These are phyloP conservation scores for Pseudohalonectria lignicola DNA, from an alignment of 2,329 filamentous ascomycete genomes.

Conservation along the genomic window DNA sequence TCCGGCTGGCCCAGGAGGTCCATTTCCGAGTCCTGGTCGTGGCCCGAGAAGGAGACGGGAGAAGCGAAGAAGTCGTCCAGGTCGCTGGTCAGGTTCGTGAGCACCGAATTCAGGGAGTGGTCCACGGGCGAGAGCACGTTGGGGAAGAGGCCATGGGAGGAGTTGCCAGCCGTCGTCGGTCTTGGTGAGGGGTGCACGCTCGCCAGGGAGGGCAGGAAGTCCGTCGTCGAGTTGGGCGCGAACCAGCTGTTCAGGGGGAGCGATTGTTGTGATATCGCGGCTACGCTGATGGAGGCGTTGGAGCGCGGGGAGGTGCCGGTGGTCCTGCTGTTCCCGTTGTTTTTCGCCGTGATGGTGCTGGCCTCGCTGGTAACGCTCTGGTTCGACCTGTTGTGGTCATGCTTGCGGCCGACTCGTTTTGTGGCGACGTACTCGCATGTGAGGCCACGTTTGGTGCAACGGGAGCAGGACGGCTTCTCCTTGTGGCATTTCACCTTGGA, in stretches of 20 bases:
- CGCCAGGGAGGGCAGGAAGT: not conserved
- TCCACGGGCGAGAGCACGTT: not conserved
- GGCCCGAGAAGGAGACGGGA: not conserved
- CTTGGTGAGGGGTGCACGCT: not conserved
- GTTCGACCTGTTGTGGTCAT: not conserved
- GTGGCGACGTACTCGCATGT: constrained; percentile 19
- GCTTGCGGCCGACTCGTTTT: constrained; percentile 5
- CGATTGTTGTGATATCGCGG: not conserved
- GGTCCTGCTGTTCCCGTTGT: not conserved
- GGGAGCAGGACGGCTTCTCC: constrained; percentile 21
- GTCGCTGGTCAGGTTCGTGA: not conserved
- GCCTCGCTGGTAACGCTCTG: constrained; percentile 1
- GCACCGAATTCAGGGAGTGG: not conserved
- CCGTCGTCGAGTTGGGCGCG: not conserved
- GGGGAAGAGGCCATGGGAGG: not conserved
- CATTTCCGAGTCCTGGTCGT: not conserved
- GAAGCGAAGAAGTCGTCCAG: not conserved
- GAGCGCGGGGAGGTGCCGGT: not conserved
- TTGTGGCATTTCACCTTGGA: constrained; percentile 23
- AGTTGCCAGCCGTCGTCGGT: not conserved
- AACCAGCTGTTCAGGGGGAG: not conserved
- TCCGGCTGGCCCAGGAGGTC: constrained; percentile 1
- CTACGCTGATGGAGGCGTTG: not conserved
- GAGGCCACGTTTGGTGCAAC: constrained; percentile 17
- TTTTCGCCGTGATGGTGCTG: not conserved